These are phyloP conservation scores for Misopates orontium DNA, from an alignment of 257 asterid species.

Conservation along the genomic window DNA sequence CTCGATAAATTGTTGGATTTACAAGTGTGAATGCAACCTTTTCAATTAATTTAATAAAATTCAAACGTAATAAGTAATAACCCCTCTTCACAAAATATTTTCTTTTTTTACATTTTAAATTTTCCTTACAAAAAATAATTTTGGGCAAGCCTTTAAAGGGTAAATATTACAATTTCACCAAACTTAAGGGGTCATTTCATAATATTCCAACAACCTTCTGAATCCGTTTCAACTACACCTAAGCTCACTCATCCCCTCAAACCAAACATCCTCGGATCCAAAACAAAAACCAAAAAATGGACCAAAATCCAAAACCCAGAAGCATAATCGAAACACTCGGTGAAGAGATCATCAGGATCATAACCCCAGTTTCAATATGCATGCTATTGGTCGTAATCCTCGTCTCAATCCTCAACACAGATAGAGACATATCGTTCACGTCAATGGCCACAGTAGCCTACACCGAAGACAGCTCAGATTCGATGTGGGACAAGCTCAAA, in stretches of 20 bases:
- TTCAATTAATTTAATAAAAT: too few species aligned
- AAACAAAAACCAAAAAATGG: slow-evolving; percentile 41
- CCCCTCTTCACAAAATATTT: too few species aligned
- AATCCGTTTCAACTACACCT: background rate
- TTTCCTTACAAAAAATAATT: too few species aligned
- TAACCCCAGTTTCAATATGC: slow-evolving; percentile 92
- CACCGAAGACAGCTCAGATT: slow-evolving; percentile 71
- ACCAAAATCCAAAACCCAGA: slow-evolving; percentile 53
- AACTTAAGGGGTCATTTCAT: background rate
- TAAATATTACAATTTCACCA: background rate
- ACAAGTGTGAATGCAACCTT: too few species aligned
- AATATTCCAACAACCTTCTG: background rate
- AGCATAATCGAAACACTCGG: slow-evolving; percentile 73
- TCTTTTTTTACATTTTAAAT: too few species aligned
- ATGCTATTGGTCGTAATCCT: slow-evolving; percentile 81
- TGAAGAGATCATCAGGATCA: slow-evolving; percentile 86
- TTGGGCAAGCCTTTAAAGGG: too few species aligned
- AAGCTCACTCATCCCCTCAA: background rate
- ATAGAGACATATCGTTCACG: slow-evolving; percentile 40
- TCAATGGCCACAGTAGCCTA: slow-evolving; percentile 82
- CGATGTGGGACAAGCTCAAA: slow-evolving; percentile 87
- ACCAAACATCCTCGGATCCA: slow-evolving; percentile 19
- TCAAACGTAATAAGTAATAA: too few species aligned
- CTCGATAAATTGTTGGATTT: too few species aligned
- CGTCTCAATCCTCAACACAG: slow-evolving; percentile 65